phyloP scores from a whole-genome alignment of 2,329 filamentous ascomycete genomes.

The Orbilia quercus region DNA sequence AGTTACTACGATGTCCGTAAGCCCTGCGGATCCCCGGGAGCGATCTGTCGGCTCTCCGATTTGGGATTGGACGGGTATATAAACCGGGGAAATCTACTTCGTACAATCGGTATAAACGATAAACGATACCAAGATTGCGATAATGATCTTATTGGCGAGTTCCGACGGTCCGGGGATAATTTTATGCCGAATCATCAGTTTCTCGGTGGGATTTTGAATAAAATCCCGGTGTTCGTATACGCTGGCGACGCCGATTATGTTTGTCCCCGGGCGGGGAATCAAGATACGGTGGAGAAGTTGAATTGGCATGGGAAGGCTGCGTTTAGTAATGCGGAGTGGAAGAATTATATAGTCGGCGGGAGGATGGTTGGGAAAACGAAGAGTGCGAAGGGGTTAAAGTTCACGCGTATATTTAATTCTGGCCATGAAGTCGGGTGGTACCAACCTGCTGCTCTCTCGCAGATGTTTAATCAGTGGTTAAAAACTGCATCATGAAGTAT shows the following conservation, averaged over 20 bases:
- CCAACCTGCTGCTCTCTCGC: constrained; percentile 4
- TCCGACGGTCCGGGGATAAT: constrained; percentile 97
- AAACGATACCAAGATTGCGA: constrained; percentile 84
- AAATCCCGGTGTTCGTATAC: constrained; percentile 96
- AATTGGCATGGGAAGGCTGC: constrained; percentile 89
- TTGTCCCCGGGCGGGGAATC: constrained; percentile 98
- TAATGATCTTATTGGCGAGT: constrained; percentile 98
- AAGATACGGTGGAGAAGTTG: constrained; percentile 91
- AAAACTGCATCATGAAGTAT: too few species aligned
- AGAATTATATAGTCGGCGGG: constrained; percentile 75
- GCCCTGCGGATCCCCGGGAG: constrained; percentile 9
- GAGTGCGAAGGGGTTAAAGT: constrained; percentile 91
- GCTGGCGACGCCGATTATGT: constrained; percentile 90
- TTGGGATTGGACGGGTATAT: not conserved
- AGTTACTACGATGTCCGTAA: constrained; percentile 14
- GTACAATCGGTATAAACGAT: not conserved
- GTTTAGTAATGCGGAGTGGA: constrained; percentile 77
- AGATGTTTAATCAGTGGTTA: constrained; percentile 18
- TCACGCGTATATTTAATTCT: constrained; percentile 85
- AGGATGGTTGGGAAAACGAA: constrained; percentile 79
- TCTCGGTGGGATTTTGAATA: constrained; percentile 83
- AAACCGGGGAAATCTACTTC: constrained; percentile 4
- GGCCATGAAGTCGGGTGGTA: constrained; percentile 71
- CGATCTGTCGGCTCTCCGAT: not conserved
- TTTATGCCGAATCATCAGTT: constrained; percentile 97